phyloP scores from a whole-genome alignment of 2,329 filamentous ascomycete species.

The Fusarium agapanthi region DNA sequence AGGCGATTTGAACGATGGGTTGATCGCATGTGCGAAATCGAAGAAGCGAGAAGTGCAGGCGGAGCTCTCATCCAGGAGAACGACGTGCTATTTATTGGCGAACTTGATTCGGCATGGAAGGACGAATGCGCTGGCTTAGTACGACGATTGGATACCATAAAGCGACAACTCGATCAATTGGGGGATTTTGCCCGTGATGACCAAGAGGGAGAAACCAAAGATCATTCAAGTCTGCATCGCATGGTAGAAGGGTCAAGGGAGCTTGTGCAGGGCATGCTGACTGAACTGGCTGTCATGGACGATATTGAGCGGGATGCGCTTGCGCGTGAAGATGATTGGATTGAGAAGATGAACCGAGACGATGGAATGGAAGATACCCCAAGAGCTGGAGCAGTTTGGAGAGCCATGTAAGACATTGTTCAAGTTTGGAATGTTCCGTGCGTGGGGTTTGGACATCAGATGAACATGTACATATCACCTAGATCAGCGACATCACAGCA shows the following conservation, averaged over 20 bases:
- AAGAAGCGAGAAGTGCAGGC: slow-evolving; percentile 53
- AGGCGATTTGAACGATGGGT: slow-evolving; percentile 69
- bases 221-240: slow-evolving; percentile 52
- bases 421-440: not conserved
- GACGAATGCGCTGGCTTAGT: slow-evolving; percentile 63
- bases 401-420: slow-evolving; percentile 43
- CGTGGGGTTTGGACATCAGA: not conserved
- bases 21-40: slow-evolving; percentile 55
- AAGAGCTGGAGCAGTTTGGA: slow-evolving; percentile 59
- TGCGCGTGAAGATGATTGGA: slow-evolving; percentile 66
- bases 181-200: slow-evolving; percentile 41
- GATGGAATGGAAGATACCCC: slow-evolving; percentile 50
- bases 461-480: slow-evolving; percentile 1
- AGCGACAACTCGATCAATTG: slow-evolving; percentile 57
- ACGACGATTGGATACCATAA: slow-evolving; percentile 65
- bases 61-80: slow-evolving; percentile 48
- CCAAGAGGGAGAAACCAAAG: slow-evolving; percentile 4
- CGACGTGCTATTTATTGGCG: slow-evolving; percentile 59
- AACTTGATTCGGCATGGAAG: slow-evolving; percentile 66
- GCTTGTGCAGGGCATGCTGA: slow-evolving; percentile 67
- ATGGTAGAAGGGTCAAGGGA: slow-evolving; percentile 58
- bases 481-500: slow-evolving; percentile 18
- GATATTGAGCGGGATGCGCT: slow-evolving; percentile 67
- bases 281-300: slow-evolving; percentile 70
- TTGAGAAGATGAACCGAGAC: slow-evolving; percentile 61